Evolutionary conservation across 768 basidiomycete genomes (phyloP).

Genomic region (Phanerochaete sordida): DNA sequence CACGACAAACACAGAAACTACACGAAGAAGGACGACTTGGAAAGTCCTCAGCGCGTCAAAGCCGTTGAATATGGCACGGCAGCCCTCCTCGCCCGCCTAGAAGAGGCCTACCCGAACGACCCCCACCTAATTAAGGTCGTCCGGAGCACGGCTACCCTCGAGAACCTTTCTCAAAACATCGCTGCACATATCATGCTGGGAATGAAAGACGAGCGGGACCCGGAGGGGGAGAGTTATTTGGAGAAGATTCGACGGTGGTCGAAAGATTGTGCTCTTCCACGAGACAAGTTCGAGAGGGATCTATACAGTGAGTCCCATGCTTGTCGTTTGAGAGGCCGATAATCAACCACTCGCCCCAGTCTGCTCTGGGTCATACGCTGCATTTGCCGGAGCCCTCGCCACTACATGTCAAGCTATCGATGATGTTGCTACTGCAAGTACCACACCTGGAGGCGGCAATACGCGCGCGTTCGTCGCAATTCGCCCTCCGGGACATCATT

Average conservation of each 20-base stretch:
- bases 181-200: conserved; percentile 73
- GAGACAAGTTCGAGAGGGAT: conserved; percentile 65
- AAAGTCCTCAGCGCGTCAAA: conserved; percentile 83
- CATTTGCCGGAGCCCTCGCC: conserved; percentile 78
- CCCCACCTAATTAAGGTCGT: conserved; percentile 39
- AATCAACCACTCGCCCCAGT: conserved; percentile 41
- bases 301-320: conserved; percentile 60
- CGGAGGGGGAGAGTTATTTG: conserved; percentile 42
- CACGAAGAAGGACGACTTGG: conserved; percentile 74
- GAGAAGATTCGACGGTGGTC: conserved; percentile 50
- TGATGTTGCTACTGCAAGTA: conserved; percentile 20
- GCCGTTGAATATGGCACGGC: conserved; percentile 81
- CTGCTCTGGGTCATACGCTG: conserved; percentile 66
- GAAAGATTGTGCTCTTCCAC: conserved; percentile 76
- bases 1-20: conserved; percentile 66
- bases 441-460: background rate
- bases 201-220: conserved; percentile 27
- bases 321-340: background rate
- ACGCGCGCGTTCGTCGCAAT: conserved; percentile 73
- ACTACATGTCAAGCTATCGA: conserved; percentile 90
- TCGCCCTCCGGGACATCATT: conserved; percentile 92
- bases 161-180: conserved; percentile 49
- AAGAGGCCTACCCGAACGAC: conserved; percentile 23
- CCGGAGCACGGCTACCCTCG: conserved; percentile 46
- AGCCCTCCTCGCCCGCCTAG: conserved; percentile 72